A percentile compares a stretch with the other conserved stretches of the same genome.
Conservation (phyloP, 805 yeast species). For the Maudiozyma turicensis region DNA sequence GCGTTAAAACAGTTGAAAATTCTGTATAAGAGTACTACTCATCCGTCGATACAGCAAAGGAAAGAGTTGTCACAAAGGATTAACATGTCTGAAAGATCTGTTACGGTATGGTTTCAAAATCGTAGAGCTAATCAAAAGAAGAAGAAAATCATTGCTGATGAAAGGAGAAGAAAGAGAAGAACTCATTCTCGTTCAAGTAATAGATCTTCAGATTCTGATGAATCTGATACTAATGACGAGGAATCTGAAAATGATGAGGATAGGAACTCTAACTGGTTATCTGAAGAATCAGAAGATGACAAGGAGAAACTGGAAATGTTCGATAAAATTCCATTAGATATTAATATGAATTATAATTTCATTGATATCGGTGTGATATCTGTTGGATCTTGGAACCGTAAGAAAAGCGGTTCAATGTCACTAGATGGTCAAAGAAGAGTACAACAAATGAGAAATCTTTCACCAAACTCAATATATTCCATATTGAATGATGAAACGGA, state of each 20-base stretch:
- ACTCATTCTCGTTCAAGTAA: not conserved
- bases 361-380: conserved; percentile 59
- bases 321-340: conserved; percentile 40
- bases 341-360: conserved; percentile 59
- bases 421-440: conserved; percentile 32
- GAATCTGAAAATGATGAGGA: conserved; percentile 9
- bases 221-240: not conserved
- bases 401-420: conserved; percentile 49
- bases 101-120: conserved; percentile 89
- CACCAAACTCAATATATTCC: conserved; percentile 55
- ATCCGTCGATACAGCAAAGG: conserved; percentile 65
- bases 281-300: not conserved
- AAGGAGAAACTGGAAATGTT: conserved; percentile 14
- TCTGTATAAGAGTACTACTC: conserved; percentile 64
- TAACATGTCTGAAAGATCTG: conserved; percentile 79
- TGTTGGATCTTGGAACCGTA: conserved; percentile 76
- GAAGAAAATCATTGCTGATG: conserved; percentile 4
- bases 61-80: conserved; percentile 61
- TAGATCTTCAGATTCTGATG: not conserved
- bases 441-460: conserved; percentile 45
- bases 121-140: conserved; percentile 71
- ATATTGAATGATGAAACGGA: conserved; percentile 60
- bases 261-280: not conserved
- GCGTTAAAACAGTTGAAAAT: conserved; percentile 56
- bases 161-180: conserved; percentile 3